Evolutionary conservation across 176 grass and related monocot genomes (phyloP).

Genomic region (Juncus inflexus): DNA sequence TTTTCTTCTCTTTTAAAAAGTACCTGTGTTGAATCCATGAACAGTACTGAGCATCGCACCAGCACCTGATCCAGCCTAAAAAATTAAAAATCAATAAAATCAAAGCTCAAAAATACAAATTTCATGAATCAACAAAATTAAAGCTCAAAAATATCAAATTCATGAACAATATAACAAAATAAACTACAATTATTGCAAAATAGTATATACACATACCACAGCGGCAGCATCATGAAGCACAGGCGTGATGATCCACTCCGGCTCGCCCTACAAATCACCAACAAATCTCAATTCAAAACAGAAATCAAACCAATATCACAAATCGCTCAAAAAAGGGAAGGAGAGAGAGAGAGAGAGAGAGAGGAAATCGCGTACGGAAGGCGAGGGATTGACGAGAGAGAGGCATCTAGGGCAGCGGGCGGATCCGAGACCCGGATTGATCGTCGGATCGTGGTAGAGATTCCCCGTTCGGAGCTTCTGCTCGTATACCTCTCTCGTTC

Average conservation of each 20-base stretch:
- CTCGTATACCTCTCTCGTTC: constrained; percentile 94
- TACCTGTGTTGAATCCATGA: constrained; percentile 77
- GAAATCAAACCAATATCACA: constrained; percentile 11
- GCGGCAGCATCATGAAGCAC: constrained; percentile 74
- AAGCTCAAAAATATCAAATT: neutral
- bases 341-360: too few species aligned
- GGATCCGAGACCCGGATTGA: constrained; percentile 77
- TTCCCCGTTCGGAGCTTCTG: constrained; percentile 89
- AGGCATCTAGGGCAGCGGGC: constrained; percentile 79
- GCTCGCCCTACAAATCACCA: constrained; percentile 37
- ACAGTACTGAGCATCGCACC: constrained; percentile 85
- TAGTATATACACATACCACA: constrained; percentile 50
- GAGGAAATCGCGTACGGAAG: constrained; percentile 21
- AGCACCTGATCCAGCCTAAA: constrained; percentile 68
- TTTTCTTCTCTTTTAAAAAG: neutral
- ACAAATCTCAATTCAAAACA: neutral
- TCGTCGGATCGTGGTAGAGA: constrained; percentile 79
- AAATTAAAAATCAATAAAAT: neutral
- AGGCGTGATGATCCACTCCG: constrained; percentile 73
- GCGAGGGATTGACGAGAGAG: constrained; percentile 68
- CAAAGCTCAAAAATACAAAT: neutral
- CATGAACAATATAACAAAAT: neutral
- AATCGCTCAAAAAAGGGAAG: neutral
- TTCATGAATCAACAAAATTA: neutral
- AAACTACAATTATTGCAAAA: neutral